Conservation (phyloP, 192 early-diverging fungal species). For the Linnemannia exigua region DNA sequence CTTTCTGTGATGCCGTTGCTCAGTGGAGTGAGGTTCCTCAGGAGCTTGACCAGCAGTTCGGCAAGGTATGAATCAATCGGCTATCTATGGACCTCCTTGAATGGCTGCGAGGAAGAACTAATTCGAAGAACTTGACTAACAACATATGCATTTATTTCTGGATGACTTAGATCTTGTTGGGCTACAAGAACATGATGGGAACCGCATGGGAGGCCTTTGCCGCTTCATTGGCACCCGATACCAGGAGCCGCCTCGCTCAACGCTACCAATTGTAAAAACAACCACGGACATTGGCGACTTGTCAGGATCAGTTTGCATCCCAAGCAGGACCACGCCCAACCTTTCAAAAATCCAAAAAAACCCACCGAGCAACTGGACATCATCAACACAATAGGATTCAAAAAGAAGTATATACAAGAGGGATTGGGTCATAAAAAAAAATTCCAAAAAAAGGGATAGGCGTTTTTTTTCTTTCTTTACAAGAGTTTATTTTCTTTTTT, state of each 20-base stretch:
- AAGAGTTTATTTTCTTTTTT: constrained; percentile 19
- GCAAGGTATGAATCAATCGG: constrained; percentile 60
- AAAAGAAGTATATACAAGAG: constrained; percentile 29
- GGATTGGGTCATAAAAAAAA: constrained; percentile 25
- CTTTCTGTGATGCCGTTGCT: constrained; percentile 86
- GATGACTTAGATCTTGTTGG: constrained; percentile 66
- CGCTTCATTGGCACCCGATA: constrained; percentile 60
- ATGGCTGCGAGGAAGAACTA: not conserved
- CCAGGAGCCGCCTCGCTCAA: constrained; percentile 60
- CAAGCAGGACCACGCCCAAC: not conserved
- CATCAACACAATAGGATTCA: not conserved
- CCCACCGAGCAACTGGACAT: constrained; percentile 9
- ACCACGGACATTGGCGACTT: constrained; percentile 4
- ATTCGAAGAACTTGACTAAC: not conserved
- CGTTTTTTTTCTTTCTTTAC: constrained; percentile 18
- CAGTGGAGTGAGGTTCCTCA: constrained; percentile 80
- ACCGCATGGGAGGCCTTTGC: constrained; percentile 69
- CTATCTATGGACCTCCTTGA: not conserved
- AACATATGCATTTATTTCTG: not conserved
- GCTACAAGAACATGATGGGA: constrained; percentile 77
- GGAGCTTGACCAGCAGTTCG: constrained; percentile 73
- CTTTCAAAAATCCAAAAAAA: not conserved
- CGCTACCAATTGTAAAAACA: constrained; percentile 65
- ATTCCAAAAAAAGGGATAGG: constrained; percentile 11
- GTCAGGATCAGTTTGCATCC: not conserved